These are phyloP conservation scores for Ganoderma lingzhi DNA, from an alignment of 1,284 basidiomycete species.

Conservation along the genomic window DNA sequence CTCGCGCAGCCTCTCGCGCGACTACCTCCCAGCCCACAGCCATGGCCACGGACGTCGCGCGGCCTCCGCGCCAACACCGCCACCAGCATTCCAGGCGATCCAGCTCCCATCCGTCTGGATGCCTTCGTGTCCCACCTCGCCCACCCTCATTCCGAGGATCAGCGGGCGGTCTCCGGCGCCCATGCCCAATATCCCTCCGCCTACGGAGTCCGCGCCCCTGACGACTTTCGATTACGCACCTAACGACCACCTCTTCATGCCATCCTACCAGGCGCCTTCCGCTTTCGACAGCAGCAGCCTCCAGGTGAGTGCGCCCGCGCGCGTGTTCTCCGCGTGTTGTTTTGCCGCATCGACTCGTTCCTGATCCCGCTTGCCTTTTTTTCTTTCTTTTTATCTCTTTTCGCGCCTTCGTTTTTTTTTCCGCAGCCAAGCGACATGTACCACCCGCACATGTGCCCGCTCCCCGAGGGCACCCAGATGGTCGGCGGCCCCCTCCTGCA, in stretches of 20 bases:
- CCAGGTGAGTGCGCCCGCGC: slow-evolving; percentile 30
- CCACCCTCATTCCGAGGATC: slow-evolving; percentile 65
- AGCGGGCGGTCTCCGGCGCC: slow-evolving; percentile 56
- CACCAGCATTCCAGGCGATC: slow-evolving; percentile 58
- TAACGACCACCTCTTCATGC: slow-evolving; percentile 43
- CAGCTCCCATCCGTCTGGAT: slow-evolving; percentile 70
- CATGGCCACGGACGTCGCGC: slow-evolving; percentile 40
- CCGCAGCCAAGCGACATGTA: slow-evolving; percentile 48
- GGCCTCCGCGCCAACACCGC: slow-evolving; percentile 47
- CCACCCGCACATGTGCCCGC: slow-evolving; percentile 54
- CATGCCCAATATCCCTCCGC: slow-evolving; percentile 51
- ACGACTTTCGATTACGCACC: slow-evolving; percentile 42
- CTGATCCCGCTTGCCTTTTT: background rate
- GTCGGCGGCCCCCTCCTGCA: slow-evolving; percentile 42
- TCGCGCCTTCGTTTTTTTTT: too few relatives aligned
- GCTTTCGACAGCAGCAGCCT: slow-evolving; percentile 47
- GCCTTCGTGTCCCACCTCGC: slow-evolving; percentile 72
- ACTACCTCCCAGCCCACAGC: slow-evolving; percentile 24
- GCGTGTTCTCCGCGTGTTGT: background rate
- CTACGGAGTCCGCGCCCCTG: slow-evolving; percentile 51
- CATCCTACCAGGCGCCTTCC: slow-evolving; percentile 45
- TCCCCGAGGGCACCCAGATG: slow-evolving; percentile 34
- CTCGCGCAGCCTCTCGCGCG: slow-evolving; percentile 41
- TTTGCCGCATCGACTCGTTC: slow-evolving; percentile 24
- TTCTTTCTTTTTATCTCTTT: background rate